Percentiles rank a stretch among this genome's conserved stretches.
These are phyloP conservation scores for Davidsoniella neocaledoniae DNA, from an alignment of 2,329 filamentous ascomycete genomes.

Conservation along the genomic window DNA sequence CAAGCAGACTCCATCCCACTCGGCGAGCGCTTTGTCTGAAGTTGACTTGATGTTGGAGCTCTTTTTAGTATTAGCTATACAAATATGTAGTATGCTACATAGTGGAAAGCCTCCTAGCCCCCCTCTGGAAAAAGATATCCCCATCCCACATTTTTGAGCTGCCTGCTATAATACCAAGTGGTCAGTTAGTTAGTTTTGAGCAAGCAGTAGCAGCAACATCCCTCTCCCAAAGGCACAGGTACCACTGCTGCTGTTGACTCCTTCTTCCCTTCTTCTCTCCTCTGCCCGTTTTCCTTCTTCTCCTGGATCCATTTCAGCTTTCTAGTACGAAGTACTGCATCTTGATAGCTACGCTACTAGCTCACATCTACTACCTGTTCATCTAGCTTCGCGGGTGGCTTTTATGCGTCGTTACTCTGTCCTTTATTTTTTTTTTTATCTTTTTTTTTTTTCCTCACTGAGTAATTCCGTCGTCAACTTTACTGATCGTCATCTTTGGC, in stretches of 20 bases:
- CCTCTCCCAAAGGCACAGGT: not conserved
- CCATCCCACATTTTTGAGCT: not conserved
- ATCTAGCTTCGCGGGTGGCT: not conserved
- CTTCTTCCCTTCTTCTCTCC: slow-evolving; percentile 14
- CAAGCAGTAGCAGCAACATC: not conserved
- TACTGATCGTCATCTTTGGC: slow-evolving; percentile 6
- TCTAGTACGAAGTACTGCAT: too few relatives aligned
- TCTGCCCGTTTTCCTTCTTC: slow-evolving; percentile 12
- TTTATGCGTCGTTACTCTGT: slow-evolving; percentile 1
- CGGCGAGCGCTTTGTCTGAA: too few relatives aligned
- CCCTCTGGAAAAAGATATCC: not conserved
- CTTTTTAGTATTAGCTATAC: too few relatives aligned
- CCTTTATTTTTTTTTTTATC: not conserved
- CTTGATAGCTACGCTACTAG: too few relatives aligned
- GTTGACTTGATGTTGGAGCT: too few relatives aligned
- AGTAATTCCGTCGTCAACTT: slow-evolving; percentile 12
- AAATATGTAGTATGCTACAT: too few relatives aligned
- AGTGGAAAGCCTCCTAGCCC: not conserved
- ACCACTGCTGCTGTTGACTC: slow-evolving; percentile 1
- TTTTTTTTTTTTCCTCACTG: slow-evolving; percentile 10
- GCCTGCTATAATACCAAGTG: not conserved
- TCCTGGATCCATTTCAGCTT: slow-evolving; percentile 1
- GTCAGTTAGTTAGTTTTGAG: not conserved
- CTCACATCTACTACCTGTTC: too few relatives aligned
- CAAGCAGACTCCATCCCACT: too few relatives aligned